Evolutionary conservation across 495 filamentous ascomycete species (phyloP), one percentile per base, ranked within the genome.

Genomic region (Xylaria intraflava): DNA sequence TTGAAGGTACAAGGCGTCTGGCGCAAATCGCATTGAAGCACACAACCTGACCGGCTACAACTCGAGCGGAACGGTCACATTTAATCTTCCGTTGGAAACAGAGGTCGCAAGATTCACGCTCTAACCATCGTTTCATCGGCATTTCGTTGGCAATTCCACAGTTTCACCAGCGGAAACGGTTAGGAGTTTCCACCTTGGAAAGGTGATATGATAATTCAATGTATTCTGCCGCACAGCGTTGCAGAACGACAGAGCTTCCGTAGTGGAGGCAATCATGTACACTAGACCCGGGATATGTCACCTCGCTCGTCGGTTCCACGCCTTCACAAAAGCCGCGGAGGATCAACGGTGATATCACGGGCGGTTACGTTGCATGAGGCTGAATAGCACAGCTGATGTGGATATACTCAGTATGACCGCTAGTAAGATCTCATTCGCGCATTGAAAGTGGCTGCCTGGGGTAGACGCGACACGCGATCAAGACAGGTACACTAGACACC

Each of bases 61-160:
- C 33, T 7, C 46, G 33, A 27, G 46, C 38, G 19, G 46, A 49
- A 39, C 46, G 46, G n/a, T 49, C 46, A 35, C 46, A 49, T 39
- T 39, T 49, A 4, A 49, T 49, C 29, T 49, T 49, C 8, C 46
- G 46, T 39, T 35, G 46, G 33, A 49, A 49, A n/a, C 46, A 49
- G 46, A 49, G 39, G 30, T 49, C 46, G 33, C 46, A 49, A 5
- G 46, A 49, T 30, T 49, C 46, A 23, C 46, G 46, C n/a, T 49
- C 46, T 17, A 49, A 27, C 19, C 46, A 31, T 49, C 46, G 31
- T 16, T 49, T 49, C 12, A 49, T 19, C 4, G 46, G 35, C 46
- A 49, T 49, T 12, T 39, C 14, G n/a, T n/a, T n/a, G n/a, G n/a
- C n/a, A n/a, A n/a, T n/a, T n/a, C n/a, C n/a, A n/a, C n/a, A n/a